Evolutionary conservation across 2,329 filamentous ascomycete genomes (phyloP).

Genomic region (Diaporthe nobilis): DNA sequence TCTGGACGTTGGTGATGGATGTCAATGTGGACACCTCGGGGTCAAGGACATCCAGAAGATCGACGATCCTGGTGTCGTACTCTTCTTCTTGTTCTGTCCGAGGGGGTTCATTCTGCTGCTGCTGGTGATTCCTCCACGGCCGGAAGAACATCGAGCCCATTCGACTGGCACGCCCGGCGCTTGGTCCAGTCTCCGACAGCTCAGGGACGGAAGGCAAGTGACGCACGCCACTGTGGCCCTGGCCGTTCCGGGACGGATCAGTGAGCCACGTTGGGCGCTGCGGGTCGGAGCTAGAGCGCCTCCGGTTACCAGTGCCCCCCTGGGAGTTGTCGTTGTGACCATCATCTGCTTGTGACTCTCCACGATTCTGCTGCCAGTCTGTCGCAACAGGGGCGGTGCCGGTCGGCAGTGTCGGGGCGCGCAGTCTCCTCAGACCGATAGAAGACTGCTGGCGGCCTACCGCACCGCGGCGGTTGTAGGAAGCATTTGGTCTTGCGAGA

Average conservation of each 20-base stretch:
- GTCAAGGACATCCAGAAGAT: constrained; percentile 62
- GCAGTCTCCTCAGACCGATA: constrained; percentile 41
- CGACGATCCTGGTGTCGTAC: constrained; percentile 50
- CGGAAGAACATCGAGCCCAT: constrained; percentile 31
- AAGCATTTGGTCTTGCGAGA: not conserved
- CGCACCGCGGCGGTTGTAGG: not conserved
- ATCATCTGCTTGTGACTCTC: not conserved
- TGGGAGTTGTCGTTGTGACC: not conserved
- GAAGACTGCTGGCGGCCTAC: constrained; percentile 39
- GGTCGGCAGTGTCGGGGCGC: not conserved
- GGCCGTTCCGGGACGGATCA: not conserved
- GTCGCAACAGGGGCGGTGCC: constrained; percentile 6
- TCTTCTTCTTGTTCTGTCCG: constrained; percentile 33
- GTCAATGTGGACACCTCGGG: constrained; percentile 87
- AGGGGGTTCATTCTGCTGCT: constrained; percentile 1
- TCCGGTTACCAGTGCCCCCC: constrained; percentile 38
- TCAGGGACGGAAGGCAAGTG: constrained; percentile 40
- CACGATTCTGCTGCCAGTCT: constrained; percentile 20
- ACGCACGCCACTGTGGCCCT: not conserved
- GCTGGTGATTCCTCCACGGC: constrained; percentile 9
- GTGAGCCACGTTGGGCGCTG: constrained; percentile 44
- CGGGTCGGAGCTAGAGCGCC: constrained; percentile 47
- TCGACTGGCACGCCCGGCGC: constrained; percentile 1
- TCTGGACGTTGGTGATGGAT: constrained; percentile 90
- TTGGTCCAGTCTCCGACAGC: not conserved